Evolutionary conservation across 176 grass and related monocot species (phyloP).

Genomic region (Lolium multiflorum): DNA sequence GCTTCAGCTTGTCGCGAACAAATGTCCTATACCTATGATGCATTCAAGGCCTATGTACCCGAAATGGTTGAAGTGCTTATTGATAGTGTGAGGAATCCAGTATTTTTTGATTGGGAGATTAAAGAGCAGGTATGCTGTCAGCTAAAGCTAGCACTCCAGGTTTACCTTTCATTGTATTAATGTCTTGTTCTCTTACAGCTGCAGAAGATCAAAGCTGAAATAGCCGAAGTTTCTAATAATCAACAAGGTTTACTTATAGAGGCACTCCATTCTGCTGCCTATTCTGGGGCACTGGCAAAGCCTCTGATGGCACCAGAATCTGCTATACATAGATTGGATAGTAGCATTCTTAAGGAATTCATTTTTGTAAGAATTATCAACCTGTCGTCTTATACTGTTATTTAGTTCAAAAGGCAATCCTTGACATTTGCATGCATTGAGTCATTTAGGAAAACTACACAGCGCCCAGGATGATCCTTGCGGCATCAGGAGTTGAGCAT

Average conservation of each 20-base stretch:
- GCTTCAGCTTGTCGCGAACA: slow-evolving; percentile 73
- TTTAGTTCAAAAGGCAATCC: slow-evolving; percentile 4
- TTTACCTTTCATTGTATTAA: slow-evolving; percentile 7
- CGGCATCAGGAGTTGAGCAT: slow-evolving; percentile 83
- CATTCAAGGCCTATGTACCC: slow-evolving; percentile 63
- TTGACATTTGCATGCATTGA: slow-evolving; percentile 42
- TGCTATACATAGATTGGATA: slow-evolving; percentile 57
- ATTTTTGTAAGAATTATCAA: slow-evolving; percentile 57
- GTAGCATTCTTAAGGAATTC: slow-evolving; percentile 62
- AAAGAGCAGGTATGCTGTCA: slow-evolving; percentile 58
- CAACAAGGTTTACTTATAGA: slow-evolving; percentile 77
- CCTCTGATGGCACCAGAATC: slow-evolving; percentile 64
- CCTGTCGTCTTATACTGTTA: slow-evolving; percentile 19
- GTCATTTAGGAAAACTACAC: slow-evolving; percentile 76
- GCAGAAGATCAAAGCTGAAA: slow-evolving; percentile 71
- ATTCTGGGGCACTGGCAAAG: slow-evolving; percentile 75
- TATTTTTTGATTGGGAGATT: slow-evolving; percentile 64
- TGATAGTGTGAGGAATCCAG: slow-evolving; percentile 68
- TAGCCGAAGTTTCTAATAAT: slow-evolving; percentile 69
- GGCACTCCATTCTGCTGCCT: slow-evolving; percentile 76
- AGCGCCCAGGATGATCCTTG: slow-evolving; percentile 76
- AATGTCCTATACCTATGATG: slow-evolving; percentile 89
- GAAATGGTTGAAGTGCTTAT: slow-evolving; percentile 82
- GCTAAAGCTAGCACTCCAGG: background rate
- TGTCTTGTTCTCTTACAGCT: slow-evolving; percentile 54